phyloP scores from a whole-genome alignment of 1,139 yeast genomes.

The Wickerhamomyces sp. region DNA sequence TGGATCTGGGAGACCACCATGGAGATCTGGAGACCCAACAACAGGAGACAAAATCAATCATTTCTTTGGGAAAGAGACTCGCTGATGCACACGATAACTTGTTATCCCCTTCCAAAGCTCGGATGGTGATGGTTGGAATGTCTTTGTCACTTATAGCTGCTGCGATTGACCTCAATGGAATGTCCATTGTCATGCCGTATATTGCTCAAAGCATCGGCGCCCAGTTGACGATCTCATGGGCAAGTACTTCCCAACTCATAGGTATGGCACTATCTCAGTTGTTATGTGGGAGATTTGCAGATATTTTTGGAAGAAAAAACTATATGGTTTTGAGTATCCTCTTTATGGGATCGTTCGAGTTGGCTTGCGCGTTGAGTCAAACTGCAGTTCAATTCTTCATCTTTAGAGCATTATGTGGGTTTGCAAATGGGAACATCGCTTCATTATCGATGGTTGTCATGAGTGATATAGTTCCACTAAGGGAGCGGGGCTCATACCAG shows the following conservation, averaged over 20 bases:
- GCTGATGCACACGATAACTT: constrained; percentile 1
- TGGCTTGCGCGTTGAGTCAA: constrained; percentile 20
- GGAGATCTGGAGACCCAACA: neutral
- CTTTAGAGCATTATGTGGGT: constrained; percentile 34
- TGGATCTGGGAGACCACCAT: too few species aligned
- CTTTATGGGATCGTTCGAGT: constrained; percentile 27
- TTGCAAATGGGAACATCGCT: constrained; percentile 35
- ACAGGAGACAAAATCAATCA: neutral
- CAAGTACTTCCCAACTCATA: constrained; percentile 39
- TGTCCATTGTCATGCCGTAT: constrained; percentile 5
- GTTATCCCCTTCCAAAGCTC: neutral
- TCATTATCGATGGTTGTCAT: constrained; percentile 32
- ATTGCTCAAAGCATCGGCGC: constrained; percentile 33
- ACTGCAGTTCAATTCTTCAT: constrained; percentile 27
- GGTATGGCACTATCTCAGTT: constrained; percentile 38
- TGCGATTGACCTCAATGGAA: neutral
- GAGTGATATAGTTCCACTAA: constrained; percentile 33
- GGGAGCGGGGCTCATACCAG: constrained; percentile 31
- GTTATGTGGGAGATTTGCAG: constrained; percentile 37
- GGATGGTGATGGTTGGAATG: neutral
- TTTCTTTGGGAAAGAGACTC: neutral
- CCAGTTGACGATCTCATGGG: constrained; percentile 38
- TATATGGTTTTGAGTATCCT: constrained; percentile 29
- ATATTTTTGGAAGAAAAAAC: constrained; percentile 37
- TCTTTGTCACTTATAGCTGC: neutral